Percentiles rank a stretch among this genome's conserved stretches.
Conservation (phyloP, 2,329 filamentous ascomycete species). For the Hymenotorrendiella dingleyae region DNA sequence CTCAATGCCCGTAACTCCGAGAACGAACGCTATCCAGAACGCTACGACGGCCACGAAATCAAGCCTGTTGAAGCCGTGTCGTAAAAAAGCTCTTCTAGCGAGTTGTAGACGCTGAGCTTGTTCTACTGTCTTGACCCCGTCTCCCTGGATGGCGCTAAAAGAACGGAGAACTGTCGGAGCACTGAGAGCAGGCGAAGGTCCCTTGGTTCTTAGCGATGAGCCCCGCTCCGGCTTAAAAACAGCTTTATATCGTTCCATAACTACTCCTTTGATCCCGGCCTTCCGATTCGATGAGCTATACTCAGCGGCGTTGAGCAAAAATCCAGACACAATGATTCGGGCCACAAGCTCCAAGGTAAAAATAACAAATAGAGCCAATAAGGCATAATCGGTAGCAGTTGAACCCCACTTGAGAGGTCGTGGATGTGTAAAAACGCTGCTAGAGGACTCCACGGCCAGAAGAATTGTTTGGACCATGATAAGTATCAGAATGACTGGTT, state of each 20-base stretch:
- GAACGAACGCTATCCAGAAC: slow-evolving; percentile 84
- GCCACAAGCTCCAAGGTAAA: slow-evolving; percentile 83
- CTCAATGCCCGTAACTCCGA: slow-evolving; percentile 67
- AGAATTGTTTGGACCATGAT: slow-evolving; percentile 85
- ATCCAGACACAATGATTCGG: slow-evolving; percentile 86
- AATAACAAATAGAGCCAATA: slow-evolving; percentile 77
- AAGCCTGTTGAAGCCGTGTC: slow-evolving; percentile 91
- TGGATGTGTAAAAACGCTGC: slow-evolving; percentile 59
- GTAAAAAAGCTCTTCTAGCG: slow-evolving; percentile 83
- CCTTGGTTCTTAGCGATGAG: slow-evolving; percentile 20
- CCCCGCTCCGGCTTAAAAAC: slow-evolving; percentile 80
- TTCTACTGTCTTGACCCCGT: slow-evolving; percentile 54
- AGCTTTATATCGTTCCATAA: slow-evolving; percentile 69
- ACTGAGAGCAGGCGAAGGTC: slow-evolving; percentile 17
- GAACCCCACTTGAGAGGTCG: slow-evolving; percentile 61
- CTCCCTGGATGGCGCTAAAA: slow-evolving; percentile 58
- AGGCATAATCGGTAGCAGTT: slow-evolving; percentile 38
- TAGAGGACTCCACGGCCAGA: slow-evolving; percentile 76
- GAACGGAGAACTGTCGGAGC: slow-evolving; percentile 25
- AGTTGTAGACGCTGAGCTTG: slow-evolving; percentile 80
- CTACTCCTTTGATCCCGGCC: slow-evolving; percentile 65
- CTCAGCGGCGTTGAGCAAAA: slow-evolving; percentile 82
- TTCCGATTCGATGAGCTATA: slow-evolving; percentile 86
- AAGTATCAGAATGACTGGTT: slow-evolving; percentile 78
- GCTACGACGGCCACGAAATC: slow-evolving; percentile 93